Percentiles rank a stretch among this genome's conserved stretches.
Conservation (phyloP, 1,284 basidiomycete species). For the Pseudozyma flocculosa region DNA sequence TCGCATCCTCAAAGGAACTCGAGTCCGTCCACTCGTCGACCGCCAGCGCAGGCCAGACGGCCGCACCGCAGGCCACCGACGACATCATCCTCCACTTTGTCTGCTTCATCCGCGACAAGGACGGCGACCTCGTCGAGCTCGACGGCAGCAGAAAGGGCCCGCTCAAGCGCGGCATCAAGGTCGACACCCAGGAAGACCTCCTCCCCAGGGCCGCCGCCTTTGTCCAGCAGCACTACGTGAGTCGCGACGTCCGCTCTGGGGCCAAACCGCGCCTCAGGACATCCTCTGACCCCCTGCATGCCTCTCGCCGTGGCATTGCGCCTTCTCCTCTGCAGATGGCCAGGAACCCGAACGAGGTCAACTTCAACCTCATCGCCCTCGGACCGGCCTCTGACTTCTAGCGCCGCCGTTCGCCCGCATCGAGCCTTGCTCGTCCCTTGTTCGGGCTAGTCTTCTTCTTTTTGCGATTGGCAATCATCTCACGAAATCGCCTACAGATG, state of each 20-base stretch:
- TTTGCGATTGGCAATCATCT: constrained; percentile 4
- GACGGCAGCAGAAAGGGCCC: constrained; percentile 54
- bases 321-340: constrained; percentile 32
- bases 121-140: constrained; percentile 48
- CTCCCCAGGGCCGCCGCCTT: constrained; percentile 34
- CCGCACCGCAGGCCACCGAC: constrained; percentile 49
- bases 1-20: constrained; percentile 33
- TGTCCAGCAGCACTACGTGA: constrained; percentile 48
- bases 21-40: constrained; percentile 40
- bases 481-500: constrained; percentile 6
- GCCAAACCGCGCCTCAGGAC: too few species aligned
- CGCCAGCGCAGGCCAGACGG: constrained; percentile 48
- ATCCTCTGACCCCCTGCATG: too few species aligned
- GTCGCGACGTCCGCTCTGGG: constrained; percentile 5
- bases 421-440: too few species aligned
- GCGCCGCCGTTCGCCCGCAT: too few species aligned
- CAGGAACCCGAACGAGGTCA: constrained; percentile 42
- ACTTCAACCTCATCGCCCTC: constrained; percentile 56
- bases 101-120: constrained; percentile 47
- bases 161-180: constrained; percentile 32
- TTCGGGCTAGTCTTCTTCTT: too few species aligned
- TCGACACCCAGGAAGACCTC: constrained; percentile 30
- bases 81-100: constrained; percentile 56
- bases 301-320: too few species aligned
- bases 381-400: constrained; percentile 9